phyloP scores from a whole-genome alignment of 2,329 filamentous ascomycete genomes.

The Penicillium griseofulvum region DNA sequence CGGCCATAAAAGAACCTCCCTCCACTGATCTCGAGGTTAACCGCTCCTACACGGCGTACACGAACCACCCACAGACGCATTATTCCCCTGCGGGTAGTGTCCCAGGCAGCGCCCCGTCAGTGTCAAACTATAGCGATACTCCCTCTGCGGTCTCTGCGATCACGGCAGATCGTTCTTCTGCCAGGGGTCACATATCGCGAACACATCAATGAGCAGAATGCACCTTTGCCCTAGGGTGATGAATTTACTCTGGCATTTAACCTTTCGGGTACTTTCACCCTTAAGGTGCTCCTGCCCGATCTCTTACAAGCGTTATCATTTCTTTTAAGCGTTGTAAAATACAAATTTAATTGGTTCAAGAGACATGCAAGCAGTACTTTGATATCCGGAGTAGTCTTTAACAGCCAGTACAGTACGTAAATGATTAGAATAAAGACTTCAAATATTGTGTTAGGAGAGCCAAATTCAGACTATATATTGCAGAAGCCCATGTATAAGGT shows the following conservation, averaged over 20 bases:
- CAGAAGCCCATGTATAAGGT: no score
- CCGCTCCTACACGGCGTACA: conserved; percentile 10
- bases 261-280: not conserved
- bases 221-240: not conserved
- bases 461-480: no score
- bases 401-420: no score
- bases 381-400: no score
- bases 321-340: not conserved
- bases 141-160: not conserved
- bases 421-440: no score
- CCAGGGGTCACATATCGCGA: not conserved
- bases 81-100: not conserved
- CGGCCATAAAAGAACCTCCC: not conserved
- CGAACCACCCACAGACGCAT: conserved; percentile 1
- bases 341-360: not conserved
- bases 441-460: no score
- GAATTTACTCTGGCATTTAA: not conserved
- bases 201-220: not conserved
- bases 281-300: not conserved
- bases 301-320: not conserved
- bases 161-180: not conserved
- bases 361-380: no score
- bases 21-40: not conserved
- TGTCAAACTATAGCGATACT: not conserved
- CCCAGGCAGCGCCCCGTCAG: not conserved